Evolutionary conservation across 371 early-diverging fungal species (phyloP), one percentile per base, ranked within the genome.

Genomic region (Sporodiniella umbellata): DNA sequence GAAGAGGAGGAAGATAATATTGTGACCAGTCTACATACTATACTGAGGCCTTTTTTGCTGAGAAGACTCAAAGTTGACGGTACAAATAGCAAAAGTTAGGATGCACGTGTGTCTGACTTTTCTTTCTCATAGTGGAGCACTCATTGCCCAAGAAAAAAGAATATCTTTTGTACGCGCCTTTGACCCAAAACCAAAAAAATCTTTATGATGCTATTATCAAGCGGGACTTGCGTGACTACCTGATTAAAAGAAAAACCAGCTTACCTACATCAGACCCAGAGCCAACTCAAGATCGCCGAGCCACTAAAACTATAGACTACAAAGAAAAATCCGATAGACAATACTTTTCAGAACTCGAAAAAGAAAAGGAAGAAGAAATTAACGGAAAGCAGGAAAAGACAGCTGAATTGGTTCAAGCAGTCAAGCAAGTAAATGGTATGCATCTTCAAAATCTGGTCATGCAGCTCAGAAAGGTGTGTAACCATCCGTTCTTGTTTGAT

Each of bases 31-130:
- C 79, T 95, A 19, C 94, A 96, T 65, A 79, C 84, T 28, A 90
- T 99, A 49, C 69, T 99, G 45, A 84, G 86, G 62, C 98, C 99
- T 2, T 94, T 98, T 61, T 78, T 99, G 63, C 78, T 99, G 33
- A 76, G 99, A 35, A 82, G 99, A 50, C 73, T 98, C 56, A 99
- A 99, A 68, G 76, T 86, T n/a, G 99, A 99, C 77, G 86, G 81
- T 84, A 74, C 17, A 37, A 25, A 37, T 10, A 26, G 24, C 30
- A 19, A n/a, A 33, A 15, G 37, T 31, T 43, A 37, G 21, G 12
- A 10, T 33, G 8, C 5, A 21, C 23, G 28, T 6, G 7, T 14
- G 8, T 14, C 35, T 8, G 42, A 7, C 58, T 51, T 45, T 30
- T 28, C 47, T 24, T 21, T 4, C n/a, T n/a, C n/a, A n/a, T 64